A percentile compares a stretch with the other conserved stretches of the same genome.
Conservation (phyloP, 352 stramenopile genomes). For the Phytophthora sojae region DNA sequence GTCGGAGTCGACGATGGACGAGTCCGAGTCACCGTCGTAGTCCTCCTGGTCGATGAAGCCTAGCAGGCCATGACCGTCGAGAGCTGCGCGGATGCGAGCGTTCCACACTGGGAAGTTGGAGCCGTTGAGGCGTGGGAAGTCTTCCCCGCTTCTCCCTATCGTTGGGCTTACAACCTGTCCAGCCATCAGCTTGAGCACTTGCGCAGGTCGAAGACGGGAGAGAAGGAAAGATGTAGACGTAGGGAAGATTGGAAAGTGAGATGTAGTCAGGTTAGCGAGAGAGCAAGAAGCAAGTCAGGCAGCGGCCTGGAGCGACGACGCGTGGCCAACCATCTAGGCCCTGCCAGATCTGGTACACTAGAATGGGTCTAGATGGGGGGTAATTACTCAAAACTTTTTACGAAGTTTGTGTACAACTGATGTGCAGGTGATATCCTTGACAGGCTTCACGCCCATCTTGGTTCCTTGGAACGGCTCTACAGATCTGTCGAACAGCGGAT, state of each 20-base stretch:
- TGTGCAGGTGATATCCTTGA: too few relatives aligned
- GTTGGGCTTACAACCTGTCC: conserved; percentile 19
- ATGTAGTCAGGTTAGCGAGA: too few relatives aligned
- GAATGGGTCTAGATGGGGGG: not conserved
- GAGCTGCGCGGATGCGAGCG: conserved; percentile 8
- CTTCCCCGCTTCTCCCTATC: conserved; percentile 10
- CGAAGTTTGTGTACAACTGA: too few relatives aligned
- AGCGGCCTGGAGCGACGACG: too few relatives aligned
- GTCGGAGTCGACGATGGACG: not conserved
- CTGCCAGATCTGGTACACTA: not conserved
- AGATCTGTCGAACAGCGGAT: not conserved
- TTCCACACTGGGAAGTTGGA: conserved; percentile 24
- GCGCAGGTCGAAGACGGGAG: too few relatives aligned
- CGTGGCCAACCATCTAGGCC: too few relatives aligned
- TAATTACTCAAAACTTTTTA: not conserved
- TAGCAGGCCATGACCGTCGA: conserved; percentile 16
- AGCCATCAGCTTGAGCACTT: not conserved
- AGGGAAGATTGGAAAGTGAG: too few relatives aligned
- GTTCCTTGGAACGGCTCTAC: not conserved
- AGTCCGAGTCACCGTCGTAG: not conserved
- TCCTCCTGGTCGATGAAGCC: conserved; percentile 19
- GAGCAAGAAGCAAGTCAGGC: too few relatives aligned
- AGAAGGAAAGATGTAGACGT: too few relatives aligned
- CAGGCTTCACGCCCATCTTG: conserved; percentile 11
- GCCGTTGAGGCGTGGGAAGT: conserved; percentile 19